Evolutionary conservation across 257 asterid genomes (phyloP).

Genomic region (Solanum gandarillasii): DNA sequence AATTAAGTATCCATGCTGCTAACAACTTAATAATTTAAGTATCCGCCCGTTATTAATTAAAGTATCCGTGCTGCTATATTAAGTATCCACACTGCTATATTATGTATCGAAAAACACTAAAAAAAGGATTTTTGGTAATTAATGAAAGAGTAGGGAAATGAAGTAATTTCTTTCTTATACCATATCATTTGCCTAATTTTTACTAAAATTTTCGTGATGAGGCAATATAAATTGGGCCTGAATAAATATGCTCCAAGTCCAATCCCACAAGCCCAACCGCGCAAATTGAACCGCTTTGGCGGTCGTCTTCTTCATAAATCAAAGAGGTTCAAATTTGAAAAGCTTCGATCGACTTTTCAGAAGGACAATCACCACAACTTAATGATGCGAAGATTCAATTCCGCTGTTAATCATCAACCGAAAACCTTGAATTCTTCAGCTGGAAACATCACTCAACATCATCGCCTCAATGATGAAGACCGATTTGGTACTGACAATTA

Average conservation of each 20-base stretch:
- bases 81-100: too few relatives aligned
- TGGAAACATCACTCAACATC: conserved; percentile 9
- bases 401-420: background rate
- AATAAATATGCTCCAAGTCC: background rate
- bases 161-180: too few relatives aligned
- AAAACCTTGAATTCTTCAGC: conserved; percentile 4
- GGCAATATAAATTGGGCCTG: background rate
- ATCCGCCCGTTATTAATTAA: too few relatives aligned
- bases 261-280: background rate
- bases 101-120: too few relatives aligned
- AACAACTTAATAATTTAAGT: too few relatives aligned
- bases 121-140: too few relatives aligned
- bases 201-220: background rate
- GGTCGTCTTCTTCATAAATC: background rate
- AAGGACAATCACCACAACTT: background rate
- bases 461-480: conserved; percentile 15
- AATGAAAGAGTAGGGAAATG: too few relatives aligned
- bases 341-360: background rate
- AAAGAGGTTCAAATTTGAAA: background rate
- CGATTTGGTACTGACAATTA: conserved; percentile 16
- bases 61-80: too few relatives aligned
- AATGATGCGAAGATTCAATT: conserved; percentile 24
- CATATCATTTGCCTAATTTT: too few relatives aligned
- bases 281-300: background rate
- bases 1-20: too few relatives aligned